Base-by-base conservation (phyloP, 2,329 filamentous ascomycete species). In the Claviceps paspali region DNA sequence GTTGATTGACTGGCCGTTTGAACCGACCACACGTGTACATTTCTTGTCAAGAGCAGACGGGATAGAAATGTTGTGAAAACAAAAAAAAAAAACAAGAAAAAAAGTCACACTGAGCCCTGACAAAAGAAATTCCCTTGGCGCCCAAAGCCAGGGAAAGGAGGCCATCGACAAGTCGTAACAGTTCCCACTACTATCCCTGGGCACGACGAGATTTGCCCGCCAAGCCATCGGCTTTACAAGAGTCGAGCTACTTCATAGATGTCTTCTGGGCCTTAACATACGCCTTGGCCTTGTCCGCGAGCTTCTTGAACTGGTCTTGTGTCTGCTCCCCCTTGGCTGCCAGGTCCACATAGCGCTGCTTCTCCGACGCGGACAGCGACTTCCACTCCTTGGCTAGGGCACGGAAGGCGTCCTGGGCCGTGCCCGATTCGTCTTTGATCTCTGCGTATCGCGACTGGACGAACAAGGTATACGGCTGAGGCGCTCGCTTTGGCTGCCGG, bases 401-500 rank as follows among this genome's bases (percentile, higher is more conserved):
- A 41, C 45, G 47, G 39, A 54, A 28, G 1, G 24, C 38, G 0
- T 56, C 54, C 4, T 10, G 1, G 4, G 15, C 4, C 18, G 39
- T 41, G 3, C 22, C 29, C 0, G 53, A 47, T 29, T 55, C 55
- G 22, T 51, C 47, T 6, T 46, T 35, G 22, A 14, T 17, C 11
- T 33, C 45, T 5, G 38, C 9, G 51, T 54, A 62, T 39, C 57
- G 57, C 9, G 57, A 48, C 49, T 58, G 56, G 39, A 57, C 38
- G 50, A 54, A 74, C 4, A 54, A 39, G 7, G 38, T 33, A 44
- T 49, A 72, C 19, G 59, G 18, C 26, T 0, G 9, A 61, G 47
- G 26, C 43, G 47, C 51, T 62, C 64, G 43, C n/a, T n/a, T n/a
- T n/a, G 70, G 70, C 24, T 56, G 43, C 29, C 71, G 69, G 3